Evolutionary conservation across 306 rosid species (phyloP), one percentile per base, ranked within the genome.

Genomic region (Prinsepia uniflora): DNA sequence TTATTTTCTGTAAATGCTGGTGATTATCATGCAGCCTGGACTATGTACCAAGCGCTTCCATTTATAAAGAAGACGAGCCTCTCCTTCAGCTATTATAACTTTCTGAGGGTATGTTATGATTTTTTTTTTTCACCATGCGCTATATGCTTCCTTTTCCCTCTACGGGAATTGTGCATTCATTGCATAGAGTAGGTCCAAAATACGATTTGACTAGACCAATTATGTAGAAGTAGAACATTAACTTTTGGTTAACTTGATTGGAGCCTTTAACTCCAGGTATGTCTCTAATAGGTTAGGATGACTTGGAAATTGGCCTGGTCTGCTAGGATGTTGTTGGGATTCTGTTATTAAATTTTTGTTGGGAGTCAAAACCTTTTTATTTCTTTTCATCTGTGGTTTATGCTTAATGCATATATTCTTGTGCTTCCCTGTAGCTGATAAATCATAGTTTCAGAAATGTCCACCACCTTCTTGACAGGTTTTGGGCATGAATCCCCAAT

Each of bases 31-130:
- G 88, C 90, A 93, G 96, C 90, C 75, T 87, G 97, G 96, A 47
- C 69, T 61, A 86, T 88, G 90, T 93, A 89, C 81, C 84, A 86
- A 70, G 92, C 97, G 46, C 89, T 94, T 79, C 92, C 97, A 43
- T 84, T 83, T 64, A 71, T 86, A 70, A 82, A 86, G 80, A 72
- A 84, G 90, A 83, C 72, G 67, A 86, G 85, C 84, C 84, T 86
- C 57, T 92, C 96, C 63, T 84, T 84, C 68, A 71, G 85, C 77
- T 90, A 90, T 78, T 86, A 87, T 85, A 88, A 71, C 76, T 86
- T 85, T 69, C 86, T 94, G 71, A 84, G 54, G 92, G 97, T 87
- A 80, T 80, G 83, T 66, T 76, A 80, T 64, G 46, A 61, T 8
- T 45, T 45, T 18, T 14, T 3, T 30, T 52, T 30, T 44, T 19